A percentile compares a stretch with the other conserved stretches of the same genome.
phyloP scores from a whole-genome alignment of 202 grass and related monocot species.

The Schoenoplectus tabernaemontani region DNA sequence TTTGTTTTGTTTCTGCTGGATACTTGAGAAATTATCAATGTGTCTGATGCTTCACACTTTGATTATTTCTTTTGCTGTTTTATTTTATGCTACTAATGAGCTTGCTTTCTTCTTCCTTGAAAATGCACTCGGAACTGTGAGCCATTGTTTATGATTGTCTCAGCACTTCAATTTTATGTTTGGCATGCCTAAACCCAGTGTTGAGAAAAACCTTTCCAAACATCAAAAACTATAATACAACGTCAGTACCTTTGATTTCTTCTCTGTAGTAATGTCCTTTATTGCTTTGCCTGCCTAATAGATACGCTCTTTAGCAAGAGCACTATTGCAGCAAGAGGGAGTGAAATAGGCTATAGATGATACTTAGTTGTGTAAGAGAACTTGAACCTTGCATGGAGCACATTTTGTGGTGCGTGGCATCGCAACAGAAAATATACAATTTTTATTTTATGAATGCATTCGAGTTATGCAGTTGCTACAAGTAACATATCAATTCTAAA shows the following conservation, averaged over 20 bases:
- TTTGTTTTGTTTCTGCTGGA: constrained; percentile 11
- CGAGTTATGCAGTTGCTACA: too few relatives aligned
- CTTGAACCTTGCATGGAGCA: background rate
- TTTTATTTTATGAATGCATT: too few relatives aligned
- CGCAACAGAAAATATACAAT: too few relatives aligned
- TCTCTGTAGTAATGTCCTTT: background rate
- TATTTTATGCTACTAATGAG: background rate
- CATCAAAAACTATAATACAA: too few relatives aligned
- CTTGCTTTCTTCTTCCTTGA: background rate
- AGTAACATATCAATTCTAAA: too few relatives aligned
- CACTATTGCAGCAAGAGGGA: background rate
- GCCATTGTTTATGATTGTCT: background rate
- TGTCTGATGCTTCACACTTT: background rate
- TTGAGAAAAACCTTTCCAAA: background rate
- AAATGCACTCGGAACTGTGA: background rate
- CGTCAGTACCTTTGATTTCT: background rate
- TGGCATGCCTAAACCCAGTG: background rate
- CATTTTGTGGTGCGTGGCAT: background rate
- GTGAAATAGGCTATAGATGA: background rate
- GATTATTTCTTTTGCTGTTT: background rate
- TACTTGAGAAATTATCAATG: background rate
- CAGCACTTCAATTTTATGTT: background rate
- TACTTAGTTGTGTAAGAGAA: background rate
- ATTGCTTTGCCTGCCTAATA: background rate
- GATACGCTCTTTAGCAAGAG: background rate